Evolutionary conservation across 2,329 filamentous ascomycete genomes (phyloP).

Genomic region (Neurospora crassa): DNA sequence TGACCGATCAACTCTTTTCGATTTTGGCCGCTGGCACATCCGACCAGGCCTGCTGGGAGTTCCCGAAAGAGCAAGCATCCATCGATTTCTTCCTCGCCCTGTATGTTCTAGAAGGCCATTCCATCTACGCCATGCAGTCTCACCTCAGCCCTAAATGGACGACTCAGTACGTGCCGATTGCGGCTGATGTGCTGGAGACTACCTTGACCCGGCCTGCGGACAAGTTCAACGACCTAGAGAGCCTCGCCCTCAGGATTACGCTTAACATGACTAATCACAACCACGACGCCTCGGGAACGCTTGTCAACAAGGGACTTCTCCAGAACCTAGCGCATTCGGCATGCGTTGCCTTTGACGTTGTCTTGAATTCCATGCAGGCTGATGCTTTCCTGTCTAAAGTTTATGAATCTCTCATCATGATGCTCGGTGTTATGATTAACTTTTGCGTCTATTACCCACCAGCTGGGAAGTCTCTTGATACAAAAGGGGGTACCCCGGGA

Average conservation of each 20-base stretch:
- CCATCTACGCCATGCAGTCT: slow-evolving; percentile 36
- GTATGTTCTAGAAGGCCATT: slow-evolving; percentile 43
- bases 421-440: slow-evolving; percentile 79
- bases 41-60: slow-evolving; percentile 26
- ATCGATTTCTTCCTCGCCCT: slow-evolving; percentile 36
- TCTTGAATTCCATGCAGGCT: slow-evolving; percentile 37
- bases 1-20: slow-evolving; percentile 39
- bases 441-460: slow-evolving; percentile 67
- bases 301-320: slow-evolving; percentile 52
- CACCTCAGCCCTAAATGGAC: slow-evolving; percentile 35
- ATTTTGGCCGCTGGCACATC: slow-evolving; percentile 30
- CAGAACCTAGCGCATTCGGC: slow-evolving; percentile 38
- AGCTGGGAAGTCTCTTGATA: slow-evolving; percentile 43
- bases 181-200: slow-evolving; percentile 38
- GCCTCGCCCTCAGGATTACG: slow-evolving; percentile 56
- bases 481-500: slow-evolving; percentile 25
- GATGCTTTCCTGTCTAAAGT: slow-evolving; percentile 39
- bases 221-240: slow-evolving; percentile 31
- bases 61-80: slow-evolving; percentile 23
- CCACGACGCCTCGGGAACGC: slow-evolving; percentile 54
- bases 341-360: slow-evolving; percentile 38
- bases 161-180: slow-evolving; percentile 37
- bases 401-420: slow-evolving; percentile 65
- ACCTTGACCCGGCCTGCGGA: slow-evolving; percentile 26
- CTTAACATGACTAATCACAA: slow-evolving; percentile 84